Conservation (phyloP, 2,329 filamentous ascomycete genomes). For the Escovopsis sp. region DNA sequence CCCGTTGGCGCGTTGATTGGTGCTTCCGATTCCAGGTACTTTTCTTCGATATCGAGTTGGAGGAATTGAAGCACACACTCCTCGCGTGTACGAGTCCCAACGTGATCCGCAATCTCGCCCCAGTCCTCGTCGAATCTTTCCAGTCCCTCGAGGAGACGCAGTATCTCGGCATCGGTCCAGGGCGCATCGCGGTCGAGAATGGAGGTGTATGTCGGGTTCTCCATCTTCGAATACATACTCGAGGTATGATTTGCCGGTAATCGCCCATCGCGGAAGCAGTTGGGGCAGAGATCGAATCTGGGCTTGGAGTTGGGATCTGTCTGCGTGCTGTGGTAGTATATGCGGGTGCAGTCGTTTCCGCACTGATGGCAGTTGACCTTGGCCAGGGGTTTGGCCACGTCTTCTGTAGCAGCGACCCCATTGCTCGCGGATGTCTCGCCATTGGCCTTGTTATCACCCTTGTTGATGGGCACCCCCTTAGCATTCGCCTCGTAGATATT, state of each 20-base stretch:
- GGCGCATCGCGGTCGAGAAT: constrained; percentile 72
- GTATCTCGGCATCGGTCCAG: constrained; percentile 80
- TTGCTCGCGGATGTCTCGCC: constrained; percentile 57
- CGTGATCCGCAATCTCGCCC: constrained; percentile 83
- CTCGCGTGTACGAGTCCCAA: constrained; percentile 80
- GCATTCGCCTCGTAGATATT: constrained; percentile 92
- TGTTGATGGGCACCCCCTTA: constrained; percentile 58
- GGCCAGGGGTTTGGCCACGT: constrained; percentile 50
- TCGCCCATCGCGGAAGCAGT: constrained; percentile 74
- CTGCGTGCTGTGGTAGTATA: constrained; percentile 45
- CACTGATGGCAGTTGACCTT: constrained; percentile 80
- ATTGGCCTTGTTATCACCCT: constrained; percentile 57
- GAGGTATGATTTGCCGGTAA: constrained; percentile 67
- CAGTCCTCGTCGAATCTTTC: constrained; percentile 94
- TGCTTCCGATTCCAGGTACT: constrained; percentile 71
- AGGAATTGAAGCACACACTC: constrained; percentile 96
- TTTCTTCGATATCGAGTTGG: constrained; percentile 93
- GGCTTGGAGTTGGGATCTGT: constrained; percentile 46
- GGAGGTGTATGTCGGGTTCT: constrained; percentile 70
- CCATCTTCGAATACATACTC: constrained; percentile 74
- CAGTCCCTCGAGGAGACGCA: constrained; percentile 80
- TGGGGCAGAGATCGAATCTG: constrained; percentile 82
- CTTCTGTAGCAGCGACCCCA: constrained; percentile 43
- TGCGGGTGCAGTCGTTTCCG: constrained; percentile 68
- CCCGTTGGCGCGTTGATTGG: constrained; percentile 38